Conservation (phyloP, 441 rosid genomes). For the Gossypium schwendimanii region DNA sequence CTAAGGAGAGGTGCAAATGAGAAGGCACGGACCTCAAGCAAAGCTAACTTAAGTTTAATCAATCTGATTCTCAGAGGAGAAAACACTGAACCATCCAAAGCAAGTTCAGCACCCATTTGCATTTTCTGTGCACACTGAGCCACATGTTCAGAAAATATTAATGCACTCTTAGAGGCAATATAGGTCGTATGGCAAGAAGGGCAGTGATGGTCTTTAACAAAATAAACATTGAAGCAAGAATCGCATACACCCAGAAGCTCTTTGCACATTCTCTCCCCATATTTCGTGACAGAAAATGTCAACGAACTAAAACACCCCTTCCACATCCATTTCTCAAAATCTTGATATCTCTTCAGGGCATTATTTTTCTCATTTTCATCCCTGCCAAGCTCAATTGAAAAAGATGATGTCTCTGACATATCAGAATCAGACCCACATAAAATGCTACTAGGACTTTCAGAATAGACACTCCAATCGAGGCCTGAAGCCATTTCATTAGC, state of each 20-base stretch:
- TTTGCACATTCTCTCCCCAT: conserved; percentile 52
- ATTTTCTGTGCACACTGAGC: conserved; percentile 28
- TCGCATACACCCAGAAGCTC: conserved; percentile 63
- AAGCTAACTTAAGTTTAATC: conserved; percentile 53
- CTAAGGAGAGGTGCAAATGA: background rate
- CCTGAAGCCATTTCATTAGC: conserved; percentile 28
- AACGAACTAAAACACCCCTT: conserved; percentile 50
- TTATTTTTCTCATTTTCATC: conserved; percentile 51
- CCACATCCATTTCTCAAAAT: conserved; percentile 87
- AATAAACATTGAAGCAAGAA: conserved; percentile 46
- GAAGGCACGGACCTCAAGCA: conserved; percentile 43
- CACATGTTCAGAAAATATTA: conserved; percentile 27
- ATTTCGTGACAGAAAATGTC: conserved; percentile 48
- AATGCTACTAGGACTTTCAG: conserved; percentile 54
- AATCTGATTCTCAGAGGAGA: conserved; percentile 53
- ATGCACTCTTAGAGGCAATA: conserved; percentile 20
- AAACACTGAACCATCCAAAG: conserved; percentile 24
- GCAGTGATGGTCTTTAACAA: conserved; percentile 28
- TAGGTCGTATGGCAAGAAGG: conserved; percentile 57
- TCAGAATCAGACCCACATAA: conserved; percentile 49
- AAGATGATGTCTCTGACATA: conserved; percentile 42
- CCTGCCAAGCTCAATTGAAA: conserved; percentile 77
- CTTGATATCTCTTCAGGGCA: conserved; percentile 63
- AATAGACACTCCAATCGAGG: conserved; percentile 26
- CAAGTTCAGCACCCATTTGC: conserved; percentile 21